Evolutionary conservation across 768 basidiomycete genomes (phyloP).

Genomic region (Epithele typhae): DNA sequence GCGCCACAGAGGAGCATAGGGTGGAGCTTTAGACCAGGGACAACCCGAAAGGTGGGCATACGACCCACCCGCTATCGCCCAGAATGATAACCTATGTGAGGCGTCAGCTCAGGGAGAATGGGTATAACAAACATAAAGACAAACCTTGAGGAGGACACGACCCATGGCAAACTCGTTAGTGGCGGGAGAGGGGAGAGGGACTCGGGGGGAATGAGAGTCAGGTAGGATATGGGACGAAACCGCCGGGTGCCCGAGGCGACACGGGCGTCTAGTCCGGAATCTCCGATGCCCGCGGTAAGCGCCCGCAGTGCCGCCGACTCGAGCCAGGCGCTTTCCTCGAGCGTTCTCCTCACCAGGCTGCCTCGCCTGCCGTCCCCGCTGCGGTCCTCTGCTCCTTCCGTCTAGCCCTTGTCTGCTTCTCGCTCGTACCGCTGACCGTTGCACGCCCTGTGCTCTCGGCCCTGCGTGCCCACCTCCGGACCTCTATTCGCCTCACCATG

Average conservation of each 20-base stretch:
- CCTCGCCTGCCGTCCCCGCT: no score
- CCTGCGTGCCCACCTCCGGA: background rate
- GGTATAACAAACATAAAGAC: constrained; percentile 7
- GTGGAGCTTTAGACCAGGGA: background rate
- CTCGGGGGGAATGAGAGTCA: constrained; percentile 8
- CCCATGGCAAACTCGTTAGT: constrained; percentile 48
- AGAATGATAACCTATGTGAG: constrained; percentile 88
- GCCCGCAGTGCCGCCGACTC: no score
- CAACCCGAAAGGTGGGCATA: constrained; percentile 3
- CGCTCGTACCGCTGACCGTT: constrained; percentile 7
- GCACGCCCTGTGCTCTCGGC: constrained; percentile 1
- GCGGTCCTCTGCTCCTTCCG: constrained; percentile 2
- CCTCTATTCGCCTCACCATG: constrained; percentile 41
- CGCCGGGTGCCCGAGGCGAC: constrained; percentile 8
- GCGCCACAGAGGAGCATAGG: constrained; percentile 9
- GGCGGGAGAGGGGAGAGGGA: constrained; percentile 11
- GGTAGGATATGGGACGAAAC: constrained; percentile 10
- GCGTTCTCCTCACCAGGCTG: no score
- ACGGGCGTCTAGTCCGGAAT: constrained; percentile 11
- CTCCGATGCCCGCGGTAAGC: constrained; percentile 15
- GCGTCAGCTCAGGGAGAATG: constrained; percentile 7
- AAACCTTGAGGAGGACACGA: constrained; percentile 81
- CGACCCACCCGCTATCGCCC: constrained; percentile 89
- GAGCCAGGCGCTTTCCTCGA: no score
- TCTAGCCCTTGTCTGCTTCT: constrained; percentile 7